Evolutionary conservation across 1,139 yeast species (phyloP).

Genomic region (Yamadazyma blattariae): DNA sequence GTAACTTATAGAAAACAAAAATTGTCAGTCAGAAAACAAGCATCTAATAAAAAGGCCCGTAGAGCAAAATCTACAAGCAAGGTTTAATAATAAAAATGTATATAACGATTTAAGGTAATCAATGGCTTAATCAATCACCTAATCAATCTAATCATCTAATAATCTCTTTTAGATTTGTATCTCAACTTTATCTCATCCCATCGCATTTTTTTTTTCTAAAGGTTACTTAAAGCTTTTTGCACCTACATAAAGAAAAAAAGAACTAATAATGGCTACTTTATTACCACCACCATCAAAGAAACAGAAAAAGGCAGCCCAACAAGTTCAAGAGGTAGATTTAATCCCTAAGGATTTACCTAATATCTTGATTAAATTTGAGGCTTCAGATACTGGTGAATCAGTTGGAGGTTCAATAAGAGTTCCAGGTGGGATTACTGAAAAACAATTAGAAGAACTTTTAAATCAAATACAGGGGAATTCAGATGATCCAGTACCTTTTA

Average conservation of each 20-base stretch:
- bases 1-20: not conserved
- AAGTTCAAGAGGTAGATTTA: conserved; percentile 69
- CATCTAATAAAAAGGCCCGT: too few relatives aligned
- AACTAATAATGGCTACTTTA: conserved; percentile 73
- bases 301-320: conserved; percentile 81
- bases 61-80: too few relatives aligned
- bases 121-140: too few relatives aligned
- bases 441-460: conserved; percentile 82
- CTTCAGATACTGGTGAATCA: conserved; percentile 90
- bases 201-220: conserved; percentile 2
- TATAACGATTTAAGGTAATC: not conserved
- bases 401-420: conserved; percentile 86
- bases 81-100: not conserved
- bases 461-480: conserved; percentile 64
- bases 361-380: conserved; percentile 85
- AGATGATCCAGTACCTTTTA: conserved; percentile 89
- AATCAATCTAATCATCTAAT: too few relatives aligned
- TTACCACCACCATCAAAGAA: conserved; percentile 93
- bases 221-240: too few relatives aligned
- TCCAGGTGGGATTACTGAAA: conserved; percentile 84
- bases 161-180: too few relatives aligned
- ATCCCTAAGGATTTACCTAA: conserved; percentile 81
- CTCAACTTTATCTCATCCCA: conserved; percentile 7
- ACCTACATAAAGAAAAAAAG: conserved; percentile 1
- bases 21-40: not conserved